Evolutionary conservation across 805 yeast species (phyloP), one percentile per base, ranked within the genome.

Genomic region (Ogataea ramenticola): DNA sequence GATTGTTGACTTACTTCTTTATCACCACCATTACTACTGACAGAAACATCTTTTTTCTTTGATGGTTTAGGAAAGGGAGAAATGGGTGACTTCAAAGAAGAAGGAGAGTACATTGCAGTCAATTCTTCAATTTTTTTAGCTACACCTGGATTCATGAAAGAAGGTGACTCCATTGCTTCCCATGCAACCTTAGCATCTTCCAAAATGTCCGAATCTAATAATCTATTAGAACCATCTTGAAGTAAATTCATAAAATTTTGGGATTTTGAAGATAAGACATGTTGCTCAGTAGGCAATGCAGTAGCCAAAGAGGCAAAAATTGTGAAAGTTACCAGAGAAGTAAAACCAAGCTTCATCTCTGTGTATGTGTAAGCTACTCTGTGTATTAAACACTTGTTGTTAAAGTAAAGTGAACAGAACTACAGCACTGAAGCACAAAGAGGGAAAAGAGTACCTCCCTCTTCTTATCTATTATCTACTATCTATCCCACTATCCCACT

Each of bases 1-100:
- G 40, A 36, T 27, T 54, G 36, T 24, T 40, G 41, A 36, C 50
- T 53, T 21, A 39, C 43, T 35, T 53, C 52, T n/a, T 21, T 15
- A 9, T 8, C n/a, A n/a, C n/a, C n/a, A n/a, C n/a, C n/a, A n/a
- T n/a, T n/a, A n/a, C n/a, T n/a, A n/a, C n/a, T 16, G 26, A 33
- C 31, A 41, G 36, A 44, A 43, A 15, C 32, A 26, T 19, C n/a
- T n/a, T n/a, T 24, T 36, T 16, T 12, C 14, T 31, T 32, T 19
- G 37, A 11, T 29, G 35, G 16, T 26, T 21, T 21, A 21, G 31
- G 20, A n/a, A 16, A 24, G 9, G 26, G 7, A 16, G 32, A 17
- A 22, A 22, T 19, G 17, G 22, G 22, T 39, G 39, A 36, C 15
- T 6, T 36, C 39, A 24, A 24, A 24, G 27, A 24, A 7, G 30